Base-by-base conservation (phyloP, 306 rosid genomes). In the Vigna nakashimae region DNA sequence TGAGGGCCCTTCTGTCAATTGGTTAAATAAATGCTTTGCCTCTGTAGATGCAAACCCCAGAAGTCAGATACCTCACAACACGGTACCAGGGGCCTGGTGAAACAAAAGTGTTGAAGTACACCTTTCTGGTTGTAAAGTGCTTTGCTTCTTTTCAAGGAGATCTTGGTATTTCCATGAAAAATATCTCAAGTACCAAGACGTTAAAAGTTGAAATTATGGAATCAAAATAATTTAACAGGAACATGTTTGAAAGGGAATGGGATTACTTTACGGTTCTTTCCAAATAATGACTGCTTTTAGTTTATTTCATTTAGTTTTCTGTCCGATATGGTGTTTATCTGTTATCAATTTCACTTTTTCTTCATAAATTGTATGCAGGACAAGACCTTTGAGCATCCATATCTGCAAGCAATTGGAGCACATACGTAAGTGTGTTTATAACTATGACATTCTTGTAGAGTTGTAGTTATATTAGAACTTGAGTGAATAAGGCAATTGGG, bases 321-420 rank as follows among this genome's bases (percentile, higher is more conserved):
- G 32, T 75, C 42, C 10, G 12, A n/a, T 17, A 14, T 57, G 15
- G 15, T 48, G 53, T 6, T 32, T 18, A 36, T 20, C 40, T 62
- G 15, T 24, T 24, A 60, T 50, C 72, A 84, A 22, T 63, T 38
- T 48, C 68, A 50, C 6, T 30, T 52, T 65, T 9, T 82, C 60
- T 69, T 87, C 28, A 73, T 82, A 69, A 56, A 65, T 87, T 46
- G 79, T 80, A 69, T 89, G 91, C 97, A 95, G 96, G 97, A 95
- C 79, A 93, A 92, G 78, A 95, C 99, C 36, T 95, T 92, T 82
- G 88, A 91, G 81, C 98, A 92, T 85, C 85, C 97, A 28, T 95
- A 91, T 82, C 78, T 95, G 71, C 92, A 94, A 83, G 99, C 96
- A 79, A 73, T 95, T 30, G 97, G 97, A 72, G 48, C 99, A 58